Base-by-base conservation (phyloP, 2,329 filamentous ascomycete genomes). In the Ceratocystis smalleyi region DNA sequence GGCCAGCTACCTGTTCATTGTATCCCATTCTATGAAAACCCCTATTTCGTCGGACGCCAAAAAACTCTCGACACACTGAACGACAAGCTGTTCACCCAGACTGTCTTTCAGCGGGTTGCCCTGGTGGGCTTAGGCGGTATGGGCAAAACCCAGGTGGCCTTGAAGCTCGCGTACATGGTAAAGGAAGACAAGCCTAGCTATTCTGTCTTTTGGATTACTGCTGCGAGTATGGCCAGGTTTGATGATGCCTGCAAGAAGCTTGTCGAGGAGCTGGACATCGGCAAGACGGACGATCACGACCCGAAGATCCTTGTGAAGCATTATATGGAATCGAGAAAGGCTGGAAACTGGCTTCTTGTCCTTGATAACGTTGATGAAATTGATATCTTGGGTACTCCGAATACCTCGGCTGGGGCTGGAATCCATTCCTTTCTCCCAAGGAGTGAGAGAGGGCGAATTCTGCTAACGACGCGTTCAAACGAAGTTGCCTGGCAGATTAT, bases 391-490 rank as follows among this genome's bases (percentile, higher is more conserved):
- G 22, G 19, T 12, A 5, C 12, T 65, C 7, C 45, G 65, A 35
- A 35, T 35, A 35, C 32, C 32, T 12, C 7, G 10, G 22, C 8
- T 49, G 24, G 35, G 22, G 6, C 10, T 35, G 17, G 51, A 22
- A 59, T 64, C 19, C 17, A 10, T 0, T 62, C 72, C 4, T 71
- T 71, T 67, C 67, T 77, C 5, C 75, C 73, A 0, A 57, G 57
- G 0, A 68, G 61, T 19, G 10, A 59, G 2, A 63, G 66, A 1
- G 61, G 64, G 30, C 59, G 27, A 12, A 59, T 64, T 22, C 54
- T 67, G 2, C 24, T 67, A 24, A 67, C 43, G 12, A 67, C 59
- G 2, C 64, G 62, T 22, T 59, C 43, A 43, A 10, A 45, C 12
- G 8, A 66, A 24, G 47, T 54, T 12, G 49, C 19, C 2, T 19